Evolutionary conservation across 257 asterid genomes (phyloP).

Genomic region (Scutellaria barbata): DNA sequence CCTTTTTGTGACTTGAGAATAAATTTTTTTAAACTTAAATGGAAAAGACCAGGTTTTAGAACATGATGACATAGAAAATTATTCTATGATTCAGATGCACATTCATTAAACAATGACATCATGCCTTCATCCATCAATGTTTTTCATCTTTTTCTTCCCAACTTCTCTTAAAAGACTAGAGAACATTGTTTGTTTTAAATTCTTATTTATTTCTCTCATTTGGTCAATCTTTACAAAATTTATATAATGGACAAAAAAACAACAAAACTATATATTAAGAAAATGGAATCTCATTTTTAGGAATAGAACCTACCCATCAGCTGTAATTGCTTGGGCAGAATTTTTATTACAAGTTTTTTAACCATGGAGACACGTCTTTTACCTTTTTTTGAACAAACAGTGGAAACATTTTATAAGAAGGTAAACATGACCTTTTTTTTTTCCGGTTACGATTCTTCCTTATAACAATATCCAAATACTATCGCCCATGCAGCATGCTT

Average conservation of each 20-base stretch:
- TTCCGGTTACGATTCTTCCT: not conserved
- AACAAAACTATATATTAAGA: not conserved
- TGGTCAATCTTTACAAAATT: not conserved
- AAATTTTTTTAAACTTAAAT: not conserved
- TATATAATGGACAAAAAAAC: not conserved
- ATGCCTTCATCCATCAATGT: no score
- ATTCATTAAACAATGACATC: not conserved
- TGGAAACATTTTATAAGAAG: no score
- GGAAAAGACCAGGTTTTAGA: not conserved
- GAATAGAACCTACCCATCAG: not conserved
- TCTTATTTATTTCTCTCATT: not conserved
- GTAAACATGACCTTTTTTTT: not conserved
- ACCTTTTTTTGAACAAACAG: not conserved
- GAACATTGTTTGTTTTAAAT: not conserved
- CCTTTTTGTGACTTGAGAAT: not conserved
- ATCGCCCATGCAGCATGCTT: not conserved
- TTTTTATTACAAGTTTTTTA: not conserved
- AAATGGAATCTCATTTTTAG: not conserved
- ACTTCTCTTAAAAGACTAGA: not conserved
- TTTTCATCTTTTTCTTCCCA: not conserved
- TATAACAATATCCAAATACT: not conserved
- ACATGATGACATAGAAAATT: no score
- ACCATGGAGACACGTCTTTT: not conserved
- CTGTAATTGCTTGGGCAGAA: not conserved
- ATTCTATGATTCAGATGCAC: not conserved